These are phyloP conservation scores for Diplocarpon mali DNA, from an alignment of 2,329 filamentous ascomycete genomes.

Conservation along the genomic window DNA sequence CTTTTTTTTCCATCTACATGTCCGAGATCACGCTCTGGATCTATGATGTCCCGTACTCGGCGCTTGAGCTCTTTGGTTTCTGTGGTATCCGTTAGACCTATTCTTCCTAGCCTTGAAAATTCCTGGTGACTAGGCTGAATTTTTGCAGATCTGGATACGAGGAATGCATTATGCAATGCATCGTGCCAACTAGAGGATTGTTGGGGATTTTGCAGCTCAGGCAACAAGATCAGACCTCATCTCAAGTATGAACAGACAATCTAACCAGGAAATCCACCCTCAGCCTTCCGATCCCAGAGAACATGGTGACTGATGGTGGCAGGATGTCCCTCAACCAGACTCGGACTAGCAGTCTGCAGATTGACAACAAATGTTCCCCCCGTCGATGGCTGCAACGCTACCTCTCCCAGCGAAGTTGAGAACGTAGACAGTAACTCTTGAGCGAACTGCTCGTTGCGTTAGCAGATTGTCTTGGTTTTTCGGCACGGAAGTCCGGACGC, in stretches of 20 bases:
- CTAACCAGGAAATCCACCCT: conserved; percentile 76
- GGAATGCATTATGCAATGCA: not conserved
- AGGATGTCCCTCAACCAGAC: conserved; percentile 6
- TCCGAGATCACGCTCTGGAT: conserved; percentile 66
- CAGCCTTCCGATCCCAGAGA: conserved; percentile 78
- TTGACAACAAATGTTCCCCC: conserved; percentile 75
- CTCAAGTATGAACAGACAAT: conserved; percentile 5
- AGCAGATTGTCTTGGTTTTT: not conserved
- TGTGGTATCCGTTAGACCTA: conserved; percentile 2
- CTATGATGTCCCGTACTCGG: conserved; percentile 68
- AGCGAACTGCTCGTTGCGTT: conserved; percentile 50
- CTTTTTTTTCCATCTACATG: conserved; percentile 55
- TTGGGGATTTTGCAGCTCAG: no score
- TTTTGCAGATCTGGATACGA: not conserved
- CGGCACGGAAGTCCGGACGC: no score
- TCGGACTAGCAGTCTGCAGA: conserved; percentile 34
- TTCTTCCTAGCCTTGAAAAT: not conserved
- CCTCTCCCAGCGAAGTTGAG: conserved; percentile 69
- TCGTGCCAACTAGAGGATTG: no score
- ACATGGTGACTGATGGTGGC: conserved; percentile 36
- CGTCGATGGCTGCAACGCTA: conserved; percentile 74
- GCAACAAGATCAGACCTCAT: not conserved
- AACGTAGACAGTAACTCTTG: conserved; percentile 96
- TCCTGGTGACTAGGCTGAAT: not conserved
- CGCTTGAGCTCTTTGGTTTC: conserved; percentile 89